Evolutionary conservation across 768 basidiomycete species (phyloP).

Genomic region (Lactarius hatsudake): DNA sequence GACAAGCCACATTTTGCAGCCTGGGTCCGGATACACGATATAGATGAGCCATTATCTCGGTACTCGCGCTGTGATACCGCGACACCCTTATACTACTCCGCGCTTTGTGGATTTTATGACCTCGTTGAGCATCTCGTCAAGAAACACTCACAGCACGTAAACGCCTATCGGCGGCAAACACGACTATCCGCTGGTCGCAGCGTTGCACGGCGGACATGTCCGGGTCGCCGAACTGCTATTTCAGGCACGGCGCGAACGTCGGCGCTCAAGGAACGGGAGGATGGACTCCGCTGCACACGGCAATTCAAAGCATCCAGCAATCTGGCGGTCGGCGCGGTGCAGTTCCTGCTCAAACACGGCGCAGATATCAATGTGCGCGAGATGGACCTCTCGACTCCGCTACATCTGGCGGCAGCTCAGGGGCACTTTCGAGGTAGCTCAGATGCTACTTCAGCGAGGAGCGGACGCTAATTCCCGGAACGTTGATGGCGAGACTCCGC

Average conservation of each 20-base stretch:
- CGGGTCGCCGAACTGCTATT: neutral
- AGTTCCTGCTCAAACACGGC: too few species aligned
- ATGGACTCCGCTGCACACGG: neutral
- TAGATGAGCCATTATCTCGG: neutral
- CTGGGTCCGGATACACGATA: neutral
- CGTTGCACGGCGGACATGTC: neutral
- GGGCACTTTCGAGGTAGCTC: neutral
- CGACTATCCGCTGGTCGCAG: neutral
- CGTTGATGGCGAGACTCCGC: neutral
- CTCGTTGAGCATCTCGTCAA: neutral
- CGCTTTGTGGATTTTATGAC: neutral
- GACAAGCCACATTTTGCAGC: neutral
- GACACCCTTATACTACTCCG: neutral
- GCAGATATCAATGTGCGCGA: too few species aligned
- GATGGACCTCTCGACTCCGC: neutral
- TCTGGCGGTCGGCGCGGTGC: too few species aligned
- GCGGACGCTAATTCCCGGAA: neutral
- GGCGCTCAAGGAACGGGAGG: neutral
- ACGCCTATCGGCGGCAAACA: neutral
- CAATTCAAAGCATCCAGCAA: too few species aligned
- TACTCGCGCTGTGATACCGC: neutral
- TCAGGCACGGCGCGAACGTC: neutral
- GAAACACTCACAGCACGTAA: neutral
- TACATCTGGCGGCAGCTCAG: neutral
- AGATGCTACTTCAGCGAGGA: neutral